Base-by-base conservation (phyloP, 139 green algal genomes). In the Closterium sp. region DNA sequence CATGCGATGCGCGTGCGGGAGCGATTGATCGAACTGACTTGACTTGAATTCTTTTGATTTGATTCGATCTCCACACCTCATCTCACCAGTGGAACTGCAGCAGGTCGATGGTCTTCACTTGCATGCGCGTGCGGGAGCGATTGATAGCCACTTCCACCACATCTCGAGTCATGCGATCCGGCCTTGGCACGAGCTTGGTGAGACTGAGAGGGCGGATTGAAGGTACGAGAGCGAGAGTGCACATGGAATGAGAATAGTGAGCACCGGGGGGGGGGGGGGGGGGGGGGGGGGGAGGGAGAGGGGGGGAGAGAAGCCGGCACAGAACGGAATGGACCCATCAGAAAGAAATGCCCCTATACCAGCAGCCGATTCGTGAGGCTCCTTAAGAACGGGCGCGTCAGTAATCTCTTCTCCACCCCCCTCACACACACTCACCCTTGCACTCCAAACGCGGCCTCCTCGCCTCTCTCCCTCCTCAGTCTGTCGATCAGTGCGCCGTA, bases 121-220 rank as follows among this genome's bases (percentile, higher is more conserved):
- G 32, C n/a, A 76, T 84, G 33, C 33, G 87, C 30, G 84, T 35
- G 32, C 91, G 86, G 2, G 34, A 89, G 21, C 32, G 33, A 9
- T 93, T 16, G 5, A 93, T 93, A 1, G 32, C 19, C 19, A 34
- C 31, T 25, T 84, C 31, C 87, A 90, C 38, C 38, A 66, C 38
- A 16, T 66, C 38, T 23, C 38, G 38, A 10, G 38, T 66, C 38
- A 66, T 66, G 86, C 33, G 84, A 10, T 43, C 33, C 12, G 33
- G 84, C 10, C 33, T 9, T 5, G 33, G 84, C 4, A 87, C 33
- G 4, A 87, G 19, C 33, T 69, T 34, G 33, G 33, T 69, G 33
- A 87, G 84, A 35, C 33, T 34, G 33, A 16, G 84, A 87, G 2
- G 3, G 12, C 9, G 43, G n/a, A n/a, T n/a, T n/a, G n/a, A n/a